Conservation (phyloP, 177 flowering plant genomes). For the Vitis hybrid region DNA sequence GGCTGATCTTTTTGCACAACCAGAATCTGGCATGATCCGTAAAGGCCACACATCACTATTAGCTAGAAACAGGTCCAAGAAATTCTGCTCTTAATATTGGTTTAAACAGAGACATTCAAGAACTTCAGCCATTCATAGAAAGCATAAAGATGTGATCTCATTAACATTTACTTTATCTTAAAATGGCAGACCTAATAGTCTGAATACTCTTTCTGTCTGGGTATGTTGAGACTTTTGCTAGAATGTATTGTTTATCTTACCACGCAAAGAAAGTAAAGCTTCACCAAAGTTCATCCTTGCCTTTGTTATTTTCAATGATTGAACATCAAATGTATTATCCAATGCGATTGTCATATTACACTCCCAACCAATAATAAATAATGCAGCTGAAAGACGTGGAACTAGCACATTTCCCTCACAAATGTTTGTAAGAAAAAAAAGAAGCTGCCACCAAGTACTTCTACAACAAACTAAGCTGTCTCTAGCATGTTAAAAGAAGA, state of each 20-base stretch:
- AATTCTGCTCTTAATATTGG: conserved; percentile 53
- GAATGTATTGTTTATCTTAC: conserved; percentile 41
- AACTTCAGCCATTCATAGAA: conserved; percentile 59
- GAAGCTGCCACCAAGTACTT: too few species aligned
- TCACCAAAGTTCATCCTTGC: conserved; percentile 43
- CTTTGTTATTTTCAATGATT: conserved; percentile 15
- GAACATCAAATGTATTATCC: conserved; percentile 24
- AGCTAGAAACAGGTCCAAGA: conserved; percentile 63
- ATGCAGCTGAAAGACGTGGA: conserved; percentile 55
- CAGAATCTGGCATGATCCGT: conserved; percentile 30
- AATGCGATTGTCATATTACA: conserved; percentile 28
- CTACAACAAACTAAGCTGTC: too few species aligned
- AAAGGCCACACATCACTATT: conserved; percentile 55
- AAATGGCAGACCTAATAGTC: conserved; percentile 51
- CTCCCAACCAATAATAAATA: conserved; percentile 79
- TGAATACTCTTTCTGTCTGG: conserved; percentile 34
- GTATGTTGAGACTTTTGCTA: conserved; percentile 32
- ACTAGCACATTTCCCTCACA: conserved; percentile 42
- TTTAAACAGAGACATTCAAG: conserved; percentile 46
- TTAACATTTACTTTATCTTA: conserved; percentile 29
- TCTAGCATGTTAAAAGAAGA: too few species aligned
- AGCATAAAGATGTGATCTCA: conserved; percentile 48
- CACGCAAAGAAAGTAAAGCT: conserved; percentile 39
- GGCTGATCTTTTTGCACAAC: too few species aligned
- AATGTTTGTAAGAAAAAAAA: conserved; percentile 32